phyloP scores from a whole-genome alignment of 257 asterid genomes.

The Solanum appendiculatum region DNA sequence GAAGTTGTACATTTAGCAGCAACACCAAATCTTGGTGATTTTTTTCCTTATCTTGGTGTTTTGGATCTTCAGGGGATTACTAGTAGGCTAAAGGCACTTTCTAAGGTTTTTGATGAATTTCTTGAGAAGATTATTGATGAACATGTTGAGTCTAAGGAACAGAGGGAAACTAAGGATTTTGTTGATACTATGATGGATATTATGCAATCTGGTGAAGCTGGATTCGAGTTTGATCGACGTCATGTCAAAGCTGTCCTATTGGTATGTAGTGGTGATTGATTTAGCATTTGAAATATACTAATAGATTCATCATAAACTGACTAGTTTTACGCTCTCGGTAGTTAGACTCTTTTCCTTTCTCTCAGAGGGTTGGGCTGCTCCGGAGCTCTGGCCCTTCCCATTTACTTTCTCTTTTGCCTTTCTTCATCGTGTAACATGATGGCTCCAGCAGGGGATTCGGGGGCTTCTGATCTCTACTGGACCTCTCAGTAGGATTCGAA shows the following conservation, averaged over 20 bases:
- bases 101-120: constrained; percentile 2
- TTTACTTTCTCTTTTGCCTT: too few relatives aligned
- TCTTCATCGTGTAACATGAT: too few relatives aligned
- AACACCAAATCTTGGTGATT: constrained; percentile 13
- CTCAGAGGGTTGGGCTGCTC: too few relatives aligned
- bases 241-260: constrained; percentile 11
- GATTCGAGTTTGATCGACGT: constrained; percentile 1
- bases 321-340: background rate
- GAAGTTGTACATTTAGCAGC: background rate
- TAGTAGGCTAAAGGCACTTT: background rate
- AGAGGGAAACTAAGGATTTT: background rate
- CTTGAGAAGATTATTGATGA: constrained; percentile 9
- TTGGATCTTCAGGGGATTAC: constrained; percentile 17
- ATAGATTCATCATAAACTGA: background rate
- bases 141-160: background rate
- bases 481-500: too few relatives aligned
- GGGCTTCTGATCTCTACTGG: too few relatives aligned
- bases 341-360: too few relatives aligned
- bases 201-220: constrained; percentile 8
- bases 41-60: constrained; percentile 6
- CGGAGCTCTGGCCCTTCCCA: too few relatives aligned
- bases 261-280: background rate
- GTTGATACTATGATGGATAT: constrained; percentile 9
- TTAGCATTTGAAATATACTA: background rate
- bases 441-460: too few relatives aligned